phyloP scores from a whole-genome alignment of 2,329 filamentous ascomycete species.

The Penicillium sp. region DNA sequence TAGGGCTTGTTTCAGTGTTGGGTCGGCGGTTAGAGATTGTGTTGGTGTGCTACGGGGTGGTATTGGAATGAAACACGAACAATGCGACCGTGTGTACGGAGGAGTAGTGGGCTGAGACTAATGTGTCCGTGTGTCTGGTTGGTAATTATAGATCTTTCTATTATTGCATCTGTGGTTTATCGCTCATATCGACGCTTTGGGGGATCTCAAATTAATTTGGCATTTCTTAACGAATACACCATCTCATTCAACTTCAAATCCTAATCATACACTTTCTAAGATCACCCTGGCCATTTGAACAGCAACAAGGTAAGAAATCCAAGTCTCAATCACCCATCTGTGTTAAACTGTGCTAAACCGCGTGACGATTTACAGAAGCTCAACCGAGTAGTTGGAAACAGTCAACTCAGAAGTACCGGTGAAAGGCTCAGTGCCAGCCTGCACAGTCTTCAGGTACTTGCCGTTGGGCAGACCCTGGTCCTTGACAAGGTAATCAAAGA shows the following conservation, averaged over 20 bases:
- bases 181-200: too few species aligned
- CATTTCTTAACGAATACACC: not conserved
- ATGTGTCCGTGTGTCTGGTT: not conserved
- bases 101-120: not conserved
- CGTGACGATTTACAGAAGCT: not conserved
- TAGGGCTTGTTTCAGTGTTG: conserved; percentile 10
- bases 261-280: not conserved
- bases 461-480: conserved; percentile 33
- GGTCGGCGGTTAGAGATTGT: conserved; percentile 5
- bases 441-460: conserved; percentile 55
- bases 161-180: not conserved
- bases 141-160: not conserved
- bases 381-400: conserved; percentile 4
- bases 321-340: not conserved
- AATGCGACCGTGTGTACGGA: not conserved
- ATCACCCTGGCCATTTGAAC: not conserved
- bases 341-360: too few species aligned
- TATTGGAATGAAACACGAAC: not conserved
- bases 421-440: conserved; percentile 41
- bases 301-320: not conserved
- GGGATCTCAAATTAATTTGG: too few species aligned
- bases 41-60: not conserved
- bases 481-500: conserved; percentile 56
- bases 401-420: conserved; percentile 31
- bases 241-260: too few species aligned